Percentiles rank a stretch among this genome's conserved stretches.
phyloP scores from a whole-genome alignment of 164 flowering plant species.

The Aristolochia contorta region DNA sequence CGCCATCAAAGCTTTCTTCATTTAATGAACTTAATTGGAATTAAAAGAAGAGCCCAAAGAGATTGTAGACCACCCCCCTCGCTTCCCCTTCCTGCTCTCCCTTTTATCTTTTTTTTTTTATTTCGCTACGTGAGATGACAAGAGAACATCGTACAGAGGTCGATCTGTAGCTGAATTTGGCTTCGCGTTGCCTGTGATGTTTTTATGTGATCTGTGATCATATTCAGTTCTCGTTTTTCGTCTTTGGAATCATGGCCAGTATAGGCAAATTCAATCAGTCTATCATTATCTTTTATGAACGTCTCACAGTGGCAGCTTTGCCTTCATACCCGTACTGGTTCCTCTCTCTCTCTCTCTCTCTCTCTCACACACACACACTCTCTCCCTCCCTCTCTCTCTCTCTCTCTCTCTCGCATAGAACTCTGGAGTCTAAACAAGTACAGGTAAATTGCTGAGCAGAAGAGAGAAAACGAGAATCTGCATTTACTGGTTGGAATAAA shows the following conservation, averaged over 20 bases:
- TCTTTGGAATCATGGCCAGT: constrained; percentile 5
- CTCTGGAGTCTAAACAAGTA: no score
- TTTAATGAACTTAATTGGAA: no score
- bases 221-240: constrained; percentile 3
- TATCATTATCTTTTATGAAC: background rate
- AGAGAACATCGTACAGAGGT: background rate
- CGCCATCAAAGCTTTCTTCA: no score
- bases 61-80: no score
- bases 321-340: background rate
- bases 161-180: background rate
- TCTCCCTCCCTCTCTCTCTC: no score
- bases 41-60: no score
- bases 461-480: background rate
- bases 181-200: background rate
- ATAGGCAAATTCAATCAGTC: background rate
- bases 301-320: background rate
- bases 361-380: no score
- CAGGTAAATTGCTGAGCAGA: no score
- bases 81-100: no score
- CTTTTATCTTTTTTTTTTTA: background rate
- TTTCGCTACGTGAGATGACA: constrained; percentile 5
- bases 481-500: background rate
- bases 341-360: no score
- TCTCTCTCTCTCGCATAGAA: no score
- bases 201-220: background rate